Evolutionary conservation across 306 rosid species (phyloP).

Genomic region (Pyrus betulifolia): DNA sequence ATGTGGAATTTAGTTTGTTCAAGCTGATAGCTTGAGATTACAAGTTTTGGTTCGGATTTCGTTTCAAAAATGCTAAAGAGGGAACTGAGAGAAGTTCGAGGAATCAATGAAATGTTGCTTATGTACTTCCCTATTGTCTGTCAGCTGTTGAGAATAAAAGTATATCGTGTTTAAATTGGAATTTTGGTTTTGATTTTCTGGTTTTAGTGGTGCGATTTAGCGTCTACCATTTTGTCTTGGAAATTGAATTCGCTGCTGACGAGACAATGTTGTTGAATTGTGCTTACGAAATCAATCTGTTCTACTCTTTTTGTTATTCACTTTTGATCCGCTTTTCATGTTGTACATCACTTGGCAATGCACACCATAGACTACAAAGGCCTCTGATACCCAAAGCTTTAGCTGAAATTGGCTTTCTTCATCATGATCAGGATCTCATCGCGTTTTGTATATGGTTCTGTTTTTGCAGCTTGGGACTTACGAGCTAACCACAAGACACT

Average conservation of each 20-base stretch:
- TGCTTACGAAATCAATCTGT: neutral
- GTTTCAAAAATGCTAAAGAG: neutral
- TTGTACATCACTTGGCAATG: no score
- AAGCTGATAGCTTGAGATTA: neutral
- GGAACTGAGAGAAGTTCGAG: neutral
- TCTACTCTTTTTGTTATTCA: neutral
- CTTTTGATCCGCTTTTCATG: neutral
- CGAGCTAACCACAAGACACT: slow-evolving; percentile 3
- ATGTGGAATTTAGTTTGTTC: neutral
- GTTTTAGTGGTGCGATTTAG: neutral
- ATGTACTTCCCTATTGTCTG: neutral
- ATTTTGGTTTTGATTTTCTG: neutral
- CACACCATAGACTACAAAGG: neutral
- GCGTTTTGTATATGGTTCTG: neutral
- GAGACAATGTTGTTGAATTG: neutral
- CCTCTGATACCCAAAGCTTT: neutral
- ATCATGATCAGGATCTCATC: slow-evolving; percentile 12
- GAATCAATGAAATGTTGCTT: neutral
- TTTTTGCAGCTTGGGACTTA: slow-evolving; percentile 23
- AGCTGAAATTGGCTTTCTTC: neutral
- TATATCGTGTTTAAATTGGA: neutral
- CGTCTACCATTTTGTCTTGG: neutral
- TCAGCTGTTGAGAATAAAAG: neutral
- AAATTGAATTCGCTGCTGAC: neutral
- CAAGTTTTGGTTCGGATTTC: neutral